These are phyloP conservation scores for Xylaria sp. DNA, from an alignment of 2,329 filamentous ascomycete genomes.

Conservation along the genomic window DNA sequence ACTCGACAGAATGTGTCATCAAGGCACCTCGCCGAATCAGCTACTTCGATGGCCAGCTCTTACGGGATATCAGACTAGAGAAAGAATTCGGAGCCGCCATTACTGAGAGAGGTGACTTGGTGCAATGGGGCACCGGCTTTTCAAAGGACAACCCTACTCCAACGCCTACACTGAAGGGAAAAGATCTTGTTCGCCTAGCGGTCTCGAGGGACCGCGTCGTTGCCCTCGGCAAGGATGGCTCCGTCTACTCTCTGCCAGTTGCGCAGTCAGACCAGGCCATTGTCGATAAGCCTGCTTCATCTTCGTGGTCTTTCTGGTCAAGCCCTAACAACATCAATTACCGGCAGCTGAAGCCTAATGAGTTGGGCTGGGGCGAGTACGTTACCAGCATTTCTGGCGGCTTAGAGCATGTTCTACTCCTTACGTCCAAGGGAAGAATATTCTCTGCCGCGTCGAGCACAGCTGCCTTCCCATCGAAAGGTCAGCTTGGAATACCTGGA, in stretches of 20 bases:
- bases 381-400: conserved; percentile 78
- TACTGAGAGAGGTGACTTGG: conserved; percentile 82
- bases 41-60: conserved; percentile 82
- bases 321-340: conserved; percentile 64
- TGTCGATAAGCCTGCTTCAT: conserved; percentile 68
- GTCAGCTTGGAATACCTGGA: conserved; percentile 86
- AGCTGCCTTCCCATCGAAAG: conserved; percentile 77
- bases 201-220: conserved; percentile 85
- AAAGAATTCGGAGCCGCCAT: conserved; percentile 84
- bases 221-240: conserved; percentile 74
- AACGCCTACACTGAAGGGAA: conserved; percentile 75
- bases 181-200: conserved; percentile 76
- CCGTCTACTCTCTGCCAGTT: conserved; percentile 83
- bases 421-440: conserved; percentile 83
- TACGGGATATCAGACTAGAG: conserved; percentile 88
- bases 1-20: conserved; percentile 75
- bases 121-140: conserved; percentile 89
- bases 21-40: conserved; percentile 79
- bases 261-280: conserved; percentile 72
- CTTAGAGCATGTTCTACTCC: conserved; percentile 82
- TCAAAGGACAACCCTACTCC: conserved; percentile 69
- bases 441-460: conserved; percentile 87
- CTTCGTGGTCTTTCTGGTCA: conserved; percentile 76
- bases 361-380: conserved; percentile 71
- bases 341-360: conserved; percentile 69